Evolutionary conservation across 2,329 filamentous ascomycete genomes (phyloP).

Genomic region (Davidsoniella eucalypti): DNA sequence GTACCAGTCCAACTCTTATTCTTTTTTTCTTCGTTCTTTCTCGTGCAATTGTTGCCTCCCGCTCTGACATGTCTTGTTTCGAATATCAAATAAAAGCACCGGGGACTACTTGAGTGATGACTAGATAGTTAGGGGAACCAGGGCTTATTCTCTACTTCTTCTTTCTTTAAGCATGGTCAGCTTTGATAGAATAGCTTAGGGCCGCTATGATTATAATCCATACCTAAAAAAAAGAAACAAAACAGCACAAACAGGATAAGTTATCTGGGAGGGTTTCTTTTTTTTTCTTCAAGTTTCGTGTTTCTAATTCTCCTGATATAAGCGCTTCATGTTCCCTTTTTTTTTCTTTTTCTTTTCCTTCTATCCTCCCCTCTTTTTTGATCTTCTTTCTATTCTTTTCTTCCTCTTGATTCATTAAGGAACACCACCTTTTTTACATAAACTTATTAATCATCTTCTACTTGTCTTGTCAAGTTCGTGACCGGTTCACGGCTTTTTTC

Average conservation of each 20-base stretch:
- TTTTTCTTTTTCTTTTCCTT: constrained; percentile 11
- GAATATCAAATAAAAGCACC: constrained; percentile 3
- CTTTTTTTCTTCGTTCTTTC: neutral
- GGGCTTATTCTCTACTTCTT: too few species aligned
- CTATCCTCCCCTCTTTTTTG: constrained; percentile 2
- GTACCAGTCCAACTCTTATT: too few species aligned
- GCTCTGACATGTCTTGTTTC: constrained; percentile 19
- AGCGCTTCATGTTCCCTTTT: constrained; percentile 16
- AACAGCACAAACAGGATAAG: too few species aligned
- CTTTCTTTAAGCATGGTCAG: too few species aligned
- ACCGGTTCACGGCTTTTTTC: constrained; percentile 1
- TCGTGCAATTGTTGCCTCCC: too few species aligned
- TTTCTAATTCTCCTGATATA: constrained; percentile 15
- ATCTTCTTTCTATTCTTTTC: constrained; percentile 14
- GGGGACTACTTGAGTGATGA: too few species aligned
- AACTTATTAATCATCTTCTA: constrained; percentile 1
- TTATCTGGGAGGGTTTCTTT: neutral
- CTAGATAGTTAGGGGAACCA: too few species aligned
- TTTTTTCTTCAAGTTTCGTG: neutral
- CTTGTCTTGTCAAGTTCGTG: neutral
- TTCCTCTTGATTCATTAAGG: neutral
- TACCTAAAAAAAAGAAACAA: too few species aligned
- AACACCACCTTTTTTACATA: neutral
- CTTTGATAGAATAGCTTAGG: too few species aligned
- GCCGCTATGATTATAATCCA: too few species aligned